Percentiles rank a stretch among this genome's conserved stretches.
Evolutionary conservation across 1,284 basidiomycete species (phyloP).

Genomic region (Moesziomyces globuligerus): DNA sequence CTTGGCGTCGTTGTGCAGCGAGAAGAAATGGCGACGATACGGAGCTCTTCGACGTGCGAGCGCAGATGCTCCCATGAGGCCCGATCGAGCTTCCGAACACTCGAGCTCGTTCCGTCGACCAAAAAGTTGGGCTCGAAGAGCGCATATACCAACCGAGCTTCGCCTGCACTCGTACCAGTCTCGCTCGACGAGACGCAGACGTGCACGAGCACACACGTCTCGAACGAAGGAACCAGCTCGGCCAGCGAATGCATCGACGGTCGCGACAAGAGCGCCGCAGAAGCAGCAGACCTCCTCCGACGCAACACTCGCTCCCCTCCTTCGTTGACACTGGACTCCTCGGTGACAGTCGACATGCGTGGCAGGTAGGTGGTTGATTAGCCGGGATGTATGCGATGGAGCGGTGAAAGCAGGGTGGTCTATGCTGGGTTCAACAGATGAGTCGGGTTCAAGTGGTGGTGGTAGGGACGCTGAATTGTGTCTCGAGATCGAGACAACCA

Average conservation of each 20-base stretch:
- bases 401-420: no score
- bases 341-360: not conserved
- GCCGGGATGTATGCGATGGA: no score
- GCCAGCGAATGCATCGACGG: constrained; percentile 42
- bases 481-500: no score
- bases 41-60: constrained; percentile 42
- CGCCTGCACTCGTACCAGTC: not conserved
- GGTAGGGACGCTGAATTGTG: no score
- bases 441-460: no score
- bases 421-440: no score
- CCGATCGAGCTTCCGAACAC: constrained; percentile 32
- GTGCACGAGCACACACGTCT: constrained; percentile 48
- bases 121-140: constrained; percentile 53
- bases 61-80: constrained; percentile 41
- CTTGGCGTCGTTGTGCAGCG: constrained; percentile 2
- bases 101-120: constrained; percentile 12
- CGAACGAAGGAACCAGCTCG: constrained; percentile 25
- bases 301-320: constrained; percentile 18
- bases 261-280: constrained; percentile 38
- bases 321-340: not conserved
- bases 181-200: constrained; percentile 1
- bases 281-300: constrained; percentile 42
- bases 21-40: constrained; percentile 36
- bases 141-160: constrained; percentile 24
- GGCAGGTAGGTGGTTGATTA: no score